These are phyloP conservation scores for Candida railenensis DNA, from an alignment of 805 yeast species.

Conservation along the genomic window DNA sequence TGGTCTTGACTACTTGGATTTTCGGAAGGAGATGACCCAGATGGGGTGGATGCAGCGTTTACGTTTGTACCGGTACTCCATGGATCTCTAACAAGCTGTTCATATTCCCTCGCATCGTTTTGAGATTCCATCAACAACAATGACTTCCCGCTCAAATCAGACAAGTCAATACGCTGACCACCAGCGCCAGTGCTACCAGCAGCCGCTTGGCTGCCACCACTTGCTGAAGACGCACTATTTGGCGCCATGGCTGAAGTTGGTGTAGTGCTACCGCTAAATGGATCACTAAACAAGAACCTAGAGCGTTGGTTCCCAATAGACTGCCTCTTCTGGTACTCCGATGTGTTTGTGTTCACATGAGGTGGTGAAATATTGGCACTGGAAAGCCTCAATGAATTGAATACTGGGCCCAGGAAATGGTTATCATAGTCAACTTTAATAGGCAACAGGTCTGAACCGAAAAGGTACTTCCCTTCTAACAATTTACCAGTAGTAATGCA, in stretches of 20 bases:
- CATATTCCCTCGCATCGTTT: conserved; percentile 47
- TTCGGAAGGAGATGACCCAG: conserved; percentile 2
- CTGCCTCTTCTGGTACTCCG: conserved; percentile 46
- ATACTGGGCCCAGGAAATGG: conserved; percentile 10
- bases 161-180: conserved; percentile 25
- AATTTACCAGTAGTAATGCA: conserved; percentile 41
- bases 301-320: conserved; percentile 59
- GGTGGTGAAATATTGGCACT: conserved; percentile 35
- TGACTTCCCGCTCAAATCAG: conserved; percentile 41
- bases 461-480: conserved; percentile 39
- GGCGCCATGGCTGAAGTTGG: conserved; percentile 2
- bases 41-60: conserved; percentile 10
- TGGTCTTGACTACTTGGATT: neutral
- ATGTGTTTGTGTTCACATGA: conserved; percentile 10
- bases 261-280: conserved; percentile 28
- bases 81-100: conserved; percentile 48
- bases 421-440: conserved; percentile 35
- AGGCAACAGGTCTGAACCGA: conserved; percentile 36
- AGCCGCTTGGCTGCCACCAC: conserved; percentile 2
- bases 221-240: conserved; percentile 4
- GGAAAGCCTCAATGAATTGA: conserved; percentile 26
- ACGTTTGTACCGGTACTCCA: conserved; percentile 24
- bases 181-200: neutral
- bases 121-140: conserved; percentile 46
- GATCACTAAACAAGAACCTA: conserved; percentile 70